phyloP scores from a whole-genome alignment of 805 yeast species.

The Starmerella kuoi region DNA sequence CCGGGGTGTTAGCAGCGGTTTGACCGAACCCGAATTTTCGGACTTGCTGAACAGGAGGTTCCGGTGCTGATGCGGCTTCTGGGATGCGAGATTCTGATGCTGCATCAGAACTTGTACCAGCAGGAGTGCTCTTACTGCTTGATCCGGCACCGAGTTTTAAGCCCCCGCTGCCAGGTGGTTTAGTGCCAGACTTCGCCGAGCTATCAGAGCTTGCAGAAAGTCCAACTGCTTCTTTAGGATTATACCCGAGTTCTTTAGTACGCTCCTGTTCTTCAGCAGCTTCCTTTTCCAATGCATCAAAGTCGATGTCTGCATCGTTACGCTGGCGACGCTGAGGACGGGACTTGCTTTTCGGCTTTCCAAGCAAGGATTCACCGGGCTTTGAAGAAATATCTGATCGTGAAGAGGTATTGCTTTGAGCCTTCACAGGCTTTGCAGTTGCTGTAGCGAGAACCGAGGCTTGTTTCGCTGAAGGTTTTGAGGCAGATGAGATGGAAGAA shows the following conservation, averaged over 20 bases:
- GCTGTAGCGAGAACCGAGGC: slow-evolving; percentile 7
- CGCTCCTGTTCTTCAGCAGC: slow-evolving; percentile 73
- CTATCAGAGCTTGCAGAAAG: background rate
- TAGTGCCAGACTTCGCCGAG: background rate
- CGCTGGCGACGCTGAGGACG: slow-evolving; percentile 20
- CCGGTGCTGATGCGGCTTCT: slow-evolving; percentile 7
- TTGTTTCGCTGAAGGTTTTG: background rate
- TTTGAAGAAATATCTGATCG: slow-evolving; percentile 23
- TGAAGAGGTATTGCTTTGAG: slow-evolving; percentile 10
- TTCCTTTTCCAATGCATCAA: slow-evolving; percentile 57
- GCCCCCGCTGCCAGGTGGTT: background rate
- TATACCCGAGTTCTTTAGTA: slow-evolving; percentile 32
- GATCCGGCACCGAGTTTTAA: slow-evolving; percentile 1
- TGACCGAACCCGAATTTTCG: slow-evolving; percentile 24
- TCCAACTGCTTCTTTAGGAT: slow-evolving; percentile 27
- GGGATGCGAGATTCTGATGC: background rate
- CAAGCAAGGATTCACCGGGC: slow-evolving; percentile 20
- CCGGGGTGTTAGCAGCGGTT: slow-evolving; percentile 23
- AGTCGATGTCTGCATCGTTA: slow-evolving; percentile 37
- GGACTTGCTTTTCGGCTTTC: slow-evolving; percentile 8
- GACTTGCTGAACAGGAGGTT: slow-evolving; percentile 17
- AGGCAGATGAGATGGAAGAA: background rate
- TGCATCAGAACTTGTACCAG: background rate
- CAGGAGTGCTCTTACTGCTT: slow-evolving; percentile 1
- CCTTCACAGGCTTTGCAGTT: slow-evolving; percentile 8